phyloP scores from a whole-genome alignment of 2,329 filamentous ascomycete genomes.

The Nemania diffusa region DNA sequence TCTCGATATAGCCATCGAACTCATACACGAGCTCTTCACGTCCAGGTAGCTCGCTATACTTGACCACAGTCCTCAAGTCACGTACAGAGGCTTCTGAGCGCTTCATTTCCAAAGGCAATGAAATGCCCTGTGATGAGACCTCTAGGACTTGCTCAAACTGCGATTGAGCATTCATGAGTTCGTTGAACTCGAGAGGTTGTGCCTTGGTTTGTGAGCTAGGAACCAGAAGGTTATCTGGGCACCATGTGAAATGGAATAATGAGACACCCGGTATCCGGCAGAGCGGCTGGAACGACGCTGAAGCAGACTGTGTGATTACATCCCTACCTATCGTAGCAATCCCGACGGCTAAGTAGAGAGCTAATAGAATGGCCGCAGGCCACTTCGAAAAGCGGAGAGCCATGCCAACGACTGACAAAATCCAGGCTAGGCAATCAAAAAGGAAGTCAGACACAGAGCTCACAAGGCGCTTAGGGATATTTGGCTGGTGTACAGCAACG shows the following conservation, averaged over 20 bases:
- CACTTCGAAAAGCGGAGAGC: constrained; percentile 72
- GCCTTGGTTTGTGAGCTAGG: constrained; percentile 28
- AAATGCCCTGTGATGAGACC: constrained; percentile 71
- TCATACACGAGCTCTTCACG: constrained; percentile 78
- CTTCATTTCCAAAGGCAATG: constrained; percentile 82
- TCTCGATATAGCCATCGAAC: constrained; percentile 79
- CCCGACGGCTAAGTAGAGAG: constrained; percentile 70
- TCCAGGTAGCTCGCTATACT: constrained; percentile 73
- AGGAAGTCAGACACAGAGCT: constrained; percentile 53
- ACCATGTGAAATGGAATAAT: constrained; percentile 72
- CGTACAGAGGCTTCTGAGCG: constrained; percentile 77
- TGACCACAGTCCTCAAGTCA: constrained; percentile 77
- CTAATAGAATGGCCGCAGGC: constrained; percentile 69
- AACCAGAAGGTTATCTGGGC: constrained; percentile 50
- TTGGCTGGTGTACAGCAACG: constrained; percentile 29
- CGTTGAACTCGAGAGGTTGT: constrained; percentile 72
- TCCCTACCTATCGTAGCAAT: constrained; percentile 69
- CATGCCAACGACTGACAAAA: constrained; percentile 65
- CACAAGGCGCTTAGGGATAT: constrained; percentile 49
- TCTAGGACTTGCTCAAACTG: constrained; percentile 81
- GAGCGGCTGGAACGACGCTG: constrained; percentile 72
- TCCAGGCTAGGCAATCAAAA: constrained; percentile 59
- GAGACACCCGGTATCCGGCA: constrained; percentile 75
- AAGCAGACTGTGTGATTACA: constrained; percentile 69
- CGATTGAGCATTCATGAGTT: constrained; percentile 78